Percentiles rank a stretch among this genome's conserved stretches.
Conservation (phyloP, 2,329 filamentous ascomycete genomes). For the Talaromyces sp. region DNA sequence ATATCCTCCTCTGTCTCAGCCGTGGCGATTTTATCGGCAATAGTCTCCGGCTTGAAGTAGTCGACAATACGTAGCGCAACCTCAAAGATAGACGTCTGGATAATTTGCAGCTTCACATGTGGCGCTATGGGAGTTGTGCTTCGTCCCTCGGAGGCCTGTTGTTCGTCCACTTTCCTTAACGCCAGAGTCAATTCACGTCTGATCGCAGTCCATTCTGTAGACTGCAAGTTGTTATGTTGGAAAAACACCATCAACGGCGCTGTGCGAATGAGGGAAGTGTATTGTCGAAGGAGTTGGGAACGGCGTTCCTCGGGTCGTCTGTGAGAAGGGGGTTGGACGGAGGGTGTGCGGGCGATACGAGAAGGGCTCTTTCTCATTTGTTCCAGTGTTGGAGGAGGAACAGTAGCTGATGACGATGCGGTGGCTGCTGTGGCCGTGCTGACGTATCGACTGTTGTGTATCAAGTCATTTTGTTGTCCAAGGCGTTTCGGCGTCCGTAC, state of each 20-base stretch:
- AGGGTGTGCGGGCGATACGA: constrained; percentile 38
- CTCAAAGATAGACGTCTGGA: constrained; percentile 85
- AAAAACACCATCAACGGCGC: constrained; percentile 83
- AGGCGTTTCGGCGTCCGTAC: constrained; percentile 36
- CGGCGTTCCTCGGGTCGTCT: constrained; percentile 84
- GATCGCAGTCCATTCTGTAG: constrained; percentile 70
- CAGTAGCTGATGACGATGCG: constrained; percentile 47
- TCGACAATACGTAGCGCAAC: constrained; percentile 81
- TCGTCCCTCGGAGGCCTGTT: constrained; percentile 57
- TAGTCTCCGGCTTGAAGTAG: constrained; percentile 62
- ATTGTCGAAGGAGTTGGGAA: constrained; percentile 79
- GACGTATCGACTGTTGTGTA: constrained; percentile 27
- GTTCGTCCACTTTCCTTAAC: constrained; percentile 61
- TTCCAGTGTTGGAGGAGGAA: constrained; percentile 45
- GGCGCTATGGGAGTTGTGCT: constrained; percentile 48
- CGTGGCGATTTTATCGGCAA: constrained; percentile 21
- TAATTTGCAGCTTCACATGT: constrained; percentile 70
- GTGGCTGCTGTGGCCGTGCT: constrained; percentile 48
- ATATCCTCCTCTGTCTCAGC: constrained; percentile 31
- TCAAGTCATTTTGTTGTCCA: constrained; percentile 42
- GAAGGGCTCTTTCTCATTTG: constrained; percentile 38
- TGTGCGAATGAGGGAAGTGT: constrained; percentile 82
- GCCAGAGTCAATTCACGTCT: constrained; percentile 64
- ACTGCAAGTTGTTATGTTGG: constrained; percentile 72
- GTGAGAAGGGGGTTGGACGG: constrained; percentile 78